Conservation (phyloP, 176 grass and related monocot genomes). For the Ensete glaucum region DNA sequence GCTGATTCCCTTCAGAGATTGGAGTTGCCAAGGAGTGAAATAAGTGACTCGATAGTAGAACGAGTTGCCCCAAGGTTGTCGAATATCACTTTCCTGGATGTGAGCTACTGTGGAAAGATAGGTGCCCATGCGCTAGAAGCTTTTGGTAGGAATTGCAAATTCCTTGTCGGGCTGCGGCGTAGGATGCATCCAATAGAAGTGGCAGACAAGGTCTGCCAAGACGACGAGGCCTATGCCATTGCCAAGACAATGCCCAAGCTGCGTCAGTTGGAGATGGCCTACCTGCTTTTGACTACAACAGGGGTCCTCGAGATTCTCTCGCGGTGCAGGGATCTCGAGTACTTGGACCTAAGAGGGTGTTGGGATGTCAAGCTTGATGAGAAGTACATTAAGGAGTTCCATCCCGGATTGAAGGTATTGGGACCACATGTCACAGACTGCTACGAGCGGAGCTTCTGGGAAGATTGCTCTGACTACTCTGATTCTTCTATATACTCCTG, state of each 20-base stretch:
- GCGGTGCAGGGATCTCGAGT: constrained; percentile 59
- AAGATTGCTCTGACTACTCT: constrained; percentile 81
- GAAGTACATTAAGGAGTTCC: constrained; percentile 43
- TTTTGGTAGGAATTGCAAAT: constrained; percentile 62
- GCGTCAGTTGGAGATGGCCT: constrained; percentile 56
- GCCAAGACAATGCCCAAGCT: constrained; percentile 66
- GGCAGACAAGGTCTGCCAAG: constrained; percentile 54
- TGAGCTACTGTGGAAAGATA: constrained; percentile 90
- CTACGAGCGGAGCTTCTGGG: constrained; percentile 69
- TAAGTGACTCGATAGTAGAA: constrained; percentile 66
- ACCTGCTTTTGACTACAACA: constrained; percentile 54
- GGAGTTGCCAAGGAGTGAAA: constrained; percentile 75
- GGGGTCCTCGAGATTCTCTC: constrained; percentile 52
- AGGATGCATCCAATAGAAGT: constrained; percentile 83
- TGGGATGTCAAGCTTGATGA: constrained; percentile 77
- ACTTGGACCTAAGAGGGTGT: constrained; percentile 81
- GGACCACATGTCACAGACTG: constrained; percentile 67
- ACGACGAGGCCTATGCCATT: constrained; percentile 82
- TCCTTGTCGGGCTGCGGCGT: constrained; percentile 48
- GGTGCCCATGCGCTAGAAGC: constrained; percentile 64
- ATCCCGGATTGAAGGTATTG: constrained; percentile 44
- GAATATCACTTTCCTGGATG: constrained; percentile 67
- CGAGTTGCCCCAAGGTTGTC: constrained; percentile 47
- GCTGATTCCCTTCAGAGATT: constrained; percentile 45
- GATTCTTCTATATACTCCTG: constrained; percentile 73